Evolutionary conservation across 1,284 basidiomycete genomes (phyloP).

Genomic region (Fomitopsis pinicola): DNA sequence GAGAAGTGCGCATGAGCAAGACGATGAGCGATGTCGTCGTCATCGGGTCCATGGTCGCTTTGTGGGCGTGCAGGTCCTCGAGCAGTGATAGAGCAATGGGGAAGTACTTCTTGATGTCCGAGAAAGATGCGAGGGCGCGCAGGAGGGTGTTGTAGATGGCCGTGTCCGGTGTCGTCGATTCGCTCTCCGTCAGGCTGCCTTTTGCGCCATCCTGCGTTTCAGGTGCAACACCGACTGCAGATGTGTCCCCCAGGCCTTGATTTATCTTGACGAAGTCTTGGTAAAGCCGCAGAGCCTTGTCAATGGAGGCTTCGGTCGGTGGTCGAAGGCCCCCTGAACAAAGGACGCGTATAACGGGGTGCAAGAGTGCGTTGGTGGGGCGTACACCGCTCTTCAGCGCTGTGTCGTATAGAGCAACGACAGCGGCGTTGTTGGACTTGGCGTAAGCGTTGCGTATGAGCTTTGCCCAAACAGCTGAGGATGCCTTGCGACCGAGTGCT

Average conservation of each 20-base stretch:
- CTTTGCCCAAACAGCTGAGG: slow-evolving; percentile 43
- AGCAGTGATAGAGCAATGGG: slow-evolving; percentile 48
- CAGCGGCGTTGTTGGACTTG: slow-evolving; percentile 24
- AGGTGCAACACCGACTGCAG: not conserved
- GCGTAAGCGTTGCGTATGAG: slow-evolving; percentile 40
- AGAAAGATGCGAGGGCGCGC: slow-evolving; percentile 45
- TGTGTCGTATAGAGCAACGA: slow-evolving; percentile 43
- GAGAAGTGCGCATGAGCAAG: slow-evolving; percentile 53
- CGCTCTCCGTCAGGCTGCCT: not conserved
- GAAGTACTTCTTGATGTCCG: slow-evolving; percentile 39
- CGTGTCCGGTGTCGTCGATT: slow-evolving; percentile 11
- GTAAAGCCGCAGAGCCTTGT: slow-evolving; percentile 49
- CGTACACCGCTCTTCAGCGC: slow-evolving; percentile 37
- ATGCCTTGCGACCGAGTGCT: slow-evolving; percentile 36
- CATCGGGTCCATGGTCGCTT: slow-evolving; percentile 31
- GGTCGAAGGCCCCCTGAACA: slow-evolving; percentile 32
- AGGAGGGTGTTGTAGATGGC: slow-evolving; percentile 55
- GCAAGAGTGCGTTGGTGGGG: slow-evolving; percentile 45
- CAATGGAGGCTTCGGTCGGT: slow-evolving; percentile 38
- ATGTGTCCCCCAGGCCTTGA: not conserved
- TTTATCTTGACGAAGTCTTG: slow-evolving; percentile 31
- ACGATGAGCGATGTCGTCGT: slow-evolving; percentile 51
- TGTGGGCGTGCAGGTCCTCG: slow-evolving; percentile 41
- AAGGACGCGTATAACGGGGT: slow-evolving; percentile 49
- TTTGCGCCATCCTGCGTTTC: slow-evolving; percentile 22